These are phyloP conservation scores for Brasenia schreberi DNA, from an alignment of 164 flowering plant genomes.

Conservation along the genomic window DNA sequence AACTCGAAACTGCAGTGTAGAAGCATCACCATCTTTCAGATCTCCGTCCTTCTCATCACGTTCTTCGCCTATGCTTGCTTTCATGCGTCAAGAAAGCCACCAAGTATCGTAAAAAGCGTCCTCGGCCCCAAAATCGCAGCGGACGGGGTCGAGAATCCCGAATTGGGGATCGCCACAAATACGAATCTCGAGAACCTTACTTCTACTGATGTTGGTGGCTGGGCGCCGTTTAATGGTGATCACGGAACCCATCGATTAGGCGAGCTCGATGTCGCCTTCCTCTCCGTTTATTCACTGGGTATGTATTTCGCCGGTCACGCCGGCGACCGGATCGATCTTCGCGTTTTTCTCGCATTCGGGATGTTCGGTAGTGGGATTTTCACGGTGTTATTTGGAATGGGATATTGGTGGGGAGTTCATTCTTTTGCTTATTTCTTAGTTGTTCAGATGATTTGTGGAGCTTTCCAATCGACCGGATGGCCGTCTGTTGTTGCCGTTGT, in stretches of 20 bases:
- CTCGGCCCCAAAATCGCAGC: slow-evolving; percentile 24
- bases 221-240: slow-evolving; percentile 75
- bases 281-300: slow-evolving; percentile 54
- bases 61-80: slow-evolving; percentile 84
- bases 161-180: neutral
- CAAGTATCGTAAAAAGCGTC: slow-evolving; percentile 77
- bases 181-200: slow-evolving; percentile 4
- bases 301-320: slow-evolving; percentile 81
- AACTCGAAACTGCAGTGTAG: slow-evolving; percentile 5
- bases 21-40: slow-evolving; percentile 42
- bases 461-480: slow-evolving; percentile 92
- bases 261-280: slow-evolving; percentile 84
- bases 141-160: neutral
- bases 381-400: slow-evolving; percentile 61
- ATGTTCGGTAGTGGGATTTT: slow-evolving; percentile 66
- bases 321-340: slow-evolving; percentile 68
- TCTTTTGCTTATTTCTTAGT: slow-evolving; percentile 34
- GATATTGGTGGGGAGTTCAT: slow-evolving; percentile 62
- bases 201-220: slow-evolving; percentile 26
- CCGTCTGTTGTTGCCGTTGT: slow-evolving; percentile 89
- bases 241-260: slow-evolving; percentile 72
- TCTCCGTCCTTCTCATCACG: slow-evolving; percentile 50
- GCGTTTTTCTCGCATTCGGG: slow-evolving; percentile 59
- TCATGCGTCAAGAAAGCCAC: slow-evolving; percentile 94
- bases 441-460: slow-evolving; percentile 64